A percentile compares a stretch with the other conserved stretches of the same genome.
Evolutionary conservation across 106 monocot species (phyloP).

Genomic region (Alisma plantagoaquatica): DNA sequence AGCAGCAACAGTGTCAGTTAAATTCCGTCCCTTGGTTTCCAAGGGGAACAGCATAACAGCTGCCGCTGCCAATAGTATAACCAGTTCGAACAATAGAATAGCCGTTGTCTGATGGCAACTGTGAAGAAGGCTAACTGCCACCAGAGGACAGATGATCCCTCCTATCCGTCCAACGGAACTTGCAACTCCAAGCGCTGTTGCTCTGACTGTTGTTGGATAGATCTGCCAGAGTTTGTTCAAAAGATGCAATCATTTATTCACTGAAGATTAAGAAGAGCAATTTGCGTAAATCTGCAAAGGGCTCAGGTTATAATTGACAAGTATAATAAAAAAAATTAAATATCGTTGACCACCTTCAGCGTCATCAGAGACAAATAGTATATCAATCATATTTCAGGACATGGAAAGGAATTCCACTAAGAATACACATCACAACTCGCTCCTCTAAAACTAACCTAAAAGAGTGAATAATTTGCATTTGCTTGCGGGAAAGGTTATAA

Average conservation of each 20-base stretch:
- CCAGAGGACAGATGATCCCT: conserved; percentile 85
- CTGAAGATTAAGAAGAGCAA: neutral
- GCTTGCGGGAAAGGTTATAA: no score
- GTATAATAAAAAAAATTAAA: no score
- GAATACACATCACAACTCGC: no score
- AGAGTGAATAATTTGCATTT: no score
- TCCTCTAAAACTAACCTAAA: no score
- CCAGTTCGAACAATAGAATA: conserved; percentile 55
- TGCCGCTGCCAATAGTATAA: conserved; percentile 48
- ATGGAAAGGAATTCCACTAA: no score
- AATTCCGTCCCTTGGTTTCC: conserved; percentile 71
- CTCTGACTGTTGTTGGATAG: conserved; percentile 78
- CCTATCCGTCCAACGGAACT: conserved; percentile 82
- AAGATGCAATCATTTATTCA: neutral
- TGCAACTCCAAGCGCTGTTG: conserved; percentile 64
- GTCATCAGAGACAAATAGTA: no score
- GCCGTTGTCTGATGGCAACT: conserved; percentile 63
- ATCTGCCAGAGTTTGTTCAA: conserved; percentile 33
- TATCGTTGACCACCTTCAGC: no score
- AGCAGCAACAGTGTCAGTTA: conserved; percentile 29
- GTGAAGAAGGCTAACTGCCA: conserved; percentile 64
- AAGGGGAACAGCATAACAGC: conserved; percentile 71
- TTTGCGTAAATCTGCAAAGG: no score
- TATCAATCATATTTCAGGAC: no score
- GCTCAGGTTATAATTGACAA: no score